Evolutionary conservation across 176 grass and related monocot genomes (phyloP), one percentile per base, ranked within the genome.

Genomic region (Oryza nivara): DNA sequence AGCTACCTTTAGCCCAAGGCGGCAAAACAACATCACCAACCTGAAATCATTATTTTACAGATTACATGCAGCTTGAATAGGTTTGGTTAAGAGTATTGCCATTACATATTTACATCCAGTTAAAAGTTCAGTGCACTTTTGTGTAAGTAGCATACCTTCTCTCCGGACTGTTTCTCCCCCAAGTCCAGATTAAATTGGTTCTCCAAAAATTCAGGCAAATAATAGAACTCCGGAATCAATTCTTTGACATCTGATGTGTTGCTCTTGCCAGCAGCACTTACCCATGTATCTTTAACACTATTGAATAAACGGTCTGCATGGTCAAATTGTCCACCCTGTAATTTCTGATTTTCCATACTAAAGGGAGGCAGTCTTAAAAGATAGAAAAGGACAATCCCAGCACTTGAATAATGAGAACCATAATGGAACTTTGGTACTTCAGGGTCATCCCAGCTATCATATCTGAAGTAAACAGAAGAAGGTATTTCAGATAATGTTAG

Each of bases 181-280:
- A 99, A 90, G 80, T 99, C 88, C 14, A 99, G 88, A 79, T 91
- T 94, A 87, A 94, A 95, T 19, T 13, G 73, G 66, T 99, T 99
- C 88, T 99, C 96, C 78, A 99, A 90, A 92, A 96, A 99, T 82
- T 99, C 96, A 2, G 96, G 96, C 90, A 99, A 92, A 88, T 99
- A 99, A 85, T 93, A 99, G 63, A 99, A 99, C 86, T 99, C 96
- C 11, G 93, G 96, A 81, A 99, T 96, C n/a, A 99, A 84, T 85
- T 99, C 96, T 87, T 99, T 99, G 68, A 99, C 96, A 92, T 99
- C 93, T 68, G 96, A 99, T 77, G 96, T 99, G 85, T 99, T 99
- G 74, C 96, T 96, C 92, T 94, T 99, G 34, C 93, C 93, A 81
- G 96, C 91, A 77, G 96, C 96, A 19, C 97, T 99, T 72, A 36